Evolutionary conservation across 106 monocot genomes (phyloP), one percentile per base, ranked within the genome.

Genomic region (Xerophyta viscosa): DNA sequence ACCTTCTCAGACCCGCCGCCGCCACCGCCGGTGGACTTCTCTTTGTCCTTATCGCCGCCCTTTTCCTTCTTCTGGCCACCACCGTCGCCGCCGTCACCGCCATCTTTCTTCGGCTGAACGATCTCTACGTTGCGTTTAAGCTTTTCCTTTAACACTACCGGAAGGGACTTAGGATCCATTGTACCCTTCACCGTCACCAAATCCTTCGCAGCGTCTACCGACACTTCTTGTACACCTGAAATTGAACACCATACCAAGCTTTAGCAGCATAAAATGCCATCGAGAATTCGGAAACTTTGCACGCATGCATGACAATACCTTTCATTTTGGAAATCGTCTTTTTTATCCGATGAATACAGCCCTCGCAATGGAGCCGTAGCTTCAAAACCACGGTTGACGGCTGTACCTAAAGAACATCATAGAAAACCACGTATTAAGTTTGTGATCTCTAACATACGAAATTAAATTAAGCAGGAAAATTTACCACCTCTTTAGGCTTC

Each of bases 351-450:
- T 63, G 30, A 24, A 81, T 67, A 56, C 93, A 94, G 9, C 88
- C 93, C 3, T 88, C 68, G 64, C 93, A 94, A 50, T 94, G 93
- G 17, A 88, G 69, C 3, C 71, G 52, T 15, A 91, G 77, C 69
- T 84, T 83, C 18, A 94, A 62, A 19, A 73, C 84, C 19, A 88
- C 77, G 13, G 83, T 84, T 10, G 73, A 47, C 14, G 27, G 37
- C 23, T 24, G 54, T 13, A 64, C 57, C 87, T 77, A 24, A 10
- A 18, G 10, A 3, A 29, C n/a, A 53, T 15, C 11, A 14, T 26
- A 10, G 6, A 53, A 53, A 17, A 28, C n/a, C n/a, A n/a, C n/a
- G n/a, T n/a, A n/a, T n/a, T n/a, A n/a, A n/a, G n/a, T n/a, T n/a
- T n/a, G n/a, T n/a, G n/a, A 2, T 51, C 14, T 2, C 30, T 20